Conservation (phyloP, 176 grass and related monocot species). For the Oryza nivara region DNA sequence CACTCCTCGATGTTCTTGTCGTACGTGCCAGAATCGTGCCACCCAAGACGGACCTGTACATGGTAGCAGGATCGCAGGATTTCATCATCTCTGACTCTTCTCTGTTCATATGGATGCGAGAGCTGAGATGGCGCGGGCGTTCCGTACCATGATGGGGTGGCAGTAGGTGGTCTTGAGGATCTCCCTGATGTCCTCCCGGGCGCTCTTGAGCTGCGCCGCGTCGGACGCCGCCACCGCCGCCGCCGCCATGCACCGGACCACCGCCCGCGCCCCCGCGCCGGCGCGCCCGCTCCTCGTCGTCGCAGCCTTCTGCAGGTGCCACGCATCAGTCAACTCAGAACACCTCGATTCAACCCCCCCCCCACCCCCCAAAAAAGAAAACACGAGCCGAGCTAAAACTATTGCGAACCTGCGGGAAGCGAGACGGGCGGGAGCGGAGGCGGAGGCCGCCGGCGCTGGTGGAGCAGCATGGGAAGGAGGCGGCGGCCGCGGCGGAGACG, state of each 20-base stretch:
- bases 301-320: slow-evolving; percentile 5
- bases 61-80: not conserved
- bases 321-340: not conserved
- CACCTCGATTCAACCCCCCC: not conserved
- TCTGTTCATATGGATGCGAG: not conserved
- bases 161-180: slow-evolving; percentile 68
- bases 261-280: slow-evolving; percentile 38
- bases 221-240: slow-evolving; percentile 62
- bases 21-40: slow-evolving; percentile 97
- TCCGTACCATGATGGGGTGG: slow-evolving; percentile 85
- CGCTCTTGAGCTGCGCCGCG: slow-evolving; percentile 72
- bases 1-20: slow-evolving; percentile 91
- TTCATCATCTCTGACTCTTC: not conserved
- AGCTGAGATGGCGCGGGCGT: not conserved
- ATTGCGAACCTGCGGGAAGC: slow-evolving; percentile 27
- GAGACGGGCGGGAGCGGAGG: slow-evolving; percentile 1
- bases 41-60: slow-evolving; percentile 83
- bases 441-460: slow-evolving; percentile 38
- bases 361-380: not conserved
- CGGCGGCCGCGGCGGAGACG: not conserved
- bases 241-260: slow-evolving; percentile 65
- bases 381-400: too few relatives aligned
- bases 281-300: slow-evolving; percentile 1
- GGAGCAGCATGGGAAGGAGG: slow-evolving; percentile 38
- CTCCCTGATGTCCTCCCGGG: slow-evolving; percentile 84